Conservation (phyloP, 768 basidiomycete species). For the Cystofilobasidium macerans region DNA sequence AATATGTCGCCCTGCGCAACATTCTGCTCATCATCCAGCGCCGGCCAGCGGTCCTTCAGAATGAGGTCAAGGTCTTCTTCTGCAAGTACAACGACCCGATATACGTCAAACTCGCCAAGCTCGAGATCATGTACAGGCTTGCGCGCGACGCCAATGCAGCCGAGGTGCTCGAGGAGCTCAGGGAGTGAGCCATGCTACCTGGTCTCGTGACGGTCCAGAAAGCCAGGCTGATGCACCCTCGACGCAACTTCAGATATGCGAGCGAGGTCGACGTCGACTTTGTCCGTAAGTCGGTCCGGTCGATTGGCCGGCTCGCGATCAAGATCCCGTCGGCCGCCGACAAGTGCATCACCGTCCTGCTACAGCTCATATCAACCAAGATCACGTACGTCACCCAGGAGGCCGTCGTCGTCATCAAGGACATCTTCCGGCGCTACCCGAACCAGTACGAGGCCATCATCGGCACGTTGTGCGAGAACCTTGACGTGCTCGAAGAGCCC, state of each 20-base stretch:
- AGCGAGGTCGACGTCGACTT: conserved; percentile 98
- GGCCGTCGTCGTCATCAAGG: conserved; percentile 99
- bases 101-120: conserved; percentile 97
- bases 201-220: no score
- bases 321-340: conserved; percentile 89
- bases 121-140: conserved; percentile 95
- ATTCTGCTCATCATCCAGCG: conserved; percentile 95
- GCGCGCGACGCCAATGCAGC: conserved; percentile 87
- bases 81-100: conserved; percentile 99
- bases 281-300: conserved; percentile 84
- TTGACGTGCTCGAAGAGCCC: conserved; percentile 94
- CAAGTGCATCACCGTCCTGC: conserved; percentile 81
- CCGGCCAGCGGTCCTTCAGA: conserved; percentile 73
- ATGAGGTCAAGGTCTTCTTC: conserved; percentile 98
- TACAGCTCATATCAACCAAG: conserved; percentile 83
- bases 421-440: conserved; percentile 96
- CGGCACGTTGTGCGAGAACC: conserved; percentile 81
- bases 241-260: conserved; percentile 57
- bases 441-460: conserved; percentile 94
- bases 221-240: no score
- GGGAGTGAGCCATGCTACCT: conserved; percentile 57
- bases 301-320: conserved; percentile 91
- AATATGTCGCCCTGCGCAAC: conserved; percentile 95
- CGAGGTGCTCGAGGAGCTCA: conserved; percentile 84
- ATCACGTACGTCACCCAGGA: conserved; percentile 98